These are phyloP conservation scores for Larix sibirica DNA, from an alignment of 83 land plant species.

Conservation along the genomic window DNA sequence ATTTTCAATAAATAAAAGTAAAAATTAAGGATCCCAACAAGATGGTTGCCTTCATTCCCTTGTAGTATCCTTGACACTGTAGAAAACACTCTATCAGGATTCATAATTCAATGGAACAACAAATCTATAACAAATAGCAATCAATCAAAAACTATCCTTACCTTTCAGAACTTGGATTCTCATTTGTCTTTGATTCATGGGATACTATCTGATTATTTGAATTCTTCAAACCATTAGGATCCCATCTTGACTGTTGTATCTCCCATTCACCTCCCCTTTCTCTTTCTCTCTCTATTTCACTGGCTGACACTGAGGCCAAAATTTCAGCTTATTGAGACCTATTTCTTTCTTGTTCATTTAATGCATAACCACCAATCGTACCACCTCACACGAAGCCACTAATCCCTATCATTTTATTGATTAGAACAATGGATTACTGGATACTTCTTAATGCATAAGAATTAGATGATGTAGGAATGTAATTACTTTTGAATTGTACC, in stretches of 20 bases:
- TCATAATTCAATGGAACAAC: background rate
- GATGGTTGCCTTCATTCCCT: slow-evolving; percentile 72
- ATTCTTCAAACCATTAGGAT: slow-evolving; percentile 15
- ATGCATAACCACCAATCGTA: slow-evolving; percentile 35
- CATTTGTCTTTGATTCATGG: slow-evolving; percentile 18
- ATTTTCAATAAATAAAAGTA: too few relatives aligned
- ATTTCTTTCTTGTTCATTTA: background rate
- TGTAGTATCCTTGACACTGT: slow-evolving; percentile 58
- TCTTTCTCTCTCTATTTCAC: background rate
- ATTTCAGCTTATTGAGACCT: slow-evolving; percentile 21
- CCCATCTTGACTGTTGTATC: slow-evolving; percentile 25
- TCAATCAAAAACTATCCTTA: background rate
- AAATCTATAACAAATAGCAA: background rate
- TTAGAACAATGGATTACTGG: slow-evolving; percentile 19
- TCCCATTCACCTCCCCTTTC: slow-evolving; percentile 21
- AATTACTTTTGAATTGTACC: slow-evolving; percentile 87
- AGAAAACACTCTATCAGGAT: background rate
- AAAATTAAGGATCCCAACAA: slow-evolving; percentile 67
- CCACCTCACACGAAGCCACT: slow-evolving; percentile 81
- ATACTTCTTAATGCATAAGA: slow-evolving; percentile 26
- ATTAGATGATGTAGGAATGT: slow-evolving; percentile 82
- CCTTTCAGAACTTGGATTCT: slow-evolving; percentile 7
- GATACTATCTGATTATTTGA: background rate
- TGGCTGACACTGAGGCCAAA: background rate
- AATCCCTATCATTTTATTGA: slow-evolving; percentile 30